phyloP scores from a whole-genome alignment of 176 grass and related monocot genomes.

The Cymbopogon citratus region DNA sequence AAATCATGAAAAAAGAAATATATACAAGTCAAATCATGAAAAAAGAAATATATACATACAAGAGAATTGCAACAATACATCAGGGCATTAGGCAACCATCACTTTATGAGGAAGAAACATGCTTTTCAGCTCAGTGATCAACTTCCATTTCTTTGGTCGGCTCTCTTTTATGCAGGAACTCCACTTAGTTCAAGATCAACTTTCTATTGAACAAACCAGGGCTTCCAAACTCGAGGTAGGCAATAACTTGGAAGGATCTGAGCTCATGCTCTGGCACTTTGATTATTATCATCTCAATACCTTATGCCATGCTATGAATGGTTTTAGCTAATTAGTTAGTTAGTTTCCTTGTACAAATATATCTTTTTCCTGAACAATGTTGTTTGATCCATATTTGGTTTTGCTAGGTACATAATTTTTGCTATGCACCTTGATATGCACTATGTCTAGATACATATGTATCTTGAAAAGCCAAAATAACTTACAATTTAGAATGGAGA shows the following conservation, averaged over 20 bases:
- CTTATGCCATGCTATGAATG: background rate
- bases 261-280: constrained; percentile 12
- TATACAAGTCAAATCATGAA: too few relatives aligned
- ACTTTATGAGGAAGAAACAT: constrained; percentile 18
- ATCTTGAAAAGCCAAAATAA: background rate
- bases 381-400: background rate
- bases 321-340: background rate
- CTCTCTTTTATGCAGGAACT: constrained; percentile 62
- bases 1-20: background rate
- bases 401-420: background rate
- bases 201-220: constrained; percentile 60
- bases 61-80: background rate
- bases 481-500: background rate
- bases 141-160: background rate
- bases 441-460: background rate
- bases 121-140: background rate
- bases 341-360: background rate
- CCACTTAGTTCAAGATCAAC: constrained; percentile 49
- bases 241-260: background rate
- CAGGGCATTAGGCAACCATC: background rate
- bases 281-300: background rate
- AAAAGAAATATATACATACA: background rate
- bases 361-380: background rate
- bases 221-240: constrained; percentile 87
- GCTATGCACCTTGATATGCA: background rate